Conservation (phyloP, 495 filamentous ascomycete genomes). For the Aspergillus saccharolyticus region DNA sequence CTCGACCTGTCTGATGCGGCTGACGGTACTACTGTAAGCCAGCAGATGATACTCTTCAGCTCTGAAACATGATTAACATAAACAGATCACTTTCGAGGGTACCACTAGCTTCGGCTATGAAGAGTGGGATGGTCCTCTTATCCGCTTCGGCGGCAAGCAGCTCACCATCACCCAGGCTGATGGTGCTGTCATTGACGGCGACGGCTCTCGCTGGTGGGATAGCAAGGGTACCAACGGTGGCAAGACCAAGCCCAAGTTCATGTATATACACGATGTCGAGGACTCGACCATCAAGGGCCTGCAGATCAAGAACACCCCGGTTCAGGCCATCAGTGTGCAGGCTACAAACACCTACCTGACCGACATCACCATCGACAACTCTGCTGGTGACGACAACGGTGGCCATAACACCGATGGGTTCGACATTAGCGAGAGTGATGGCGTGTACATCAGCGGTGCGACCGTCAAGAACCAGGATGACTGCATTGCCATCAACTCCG, state of each 20-base stretch:
- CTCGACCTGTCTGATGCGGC: slow-evolving; percentile 47
- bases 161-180: slow-evolving; percentile 40
- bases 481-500: slow-evolving; percentile 60
- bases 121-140: slow-evolving; percentile 49
- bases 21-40: slow-evolving; percentile 36
- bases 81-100: slow-evolving; percentile 46
- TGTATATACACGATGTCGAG: slow-evolving; percentile 45
- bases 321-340: slow-evolving; percentile 58
- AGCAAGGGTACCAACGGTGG: slow-evolving; percentile 49
- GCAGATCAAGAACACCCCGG: slow-evolving; percentile 54
- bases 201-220: slow-evolving; percentile 51
- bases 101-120: slow-evolving; percentile 50
- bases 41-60: neutral
- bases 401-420: slow-evolving; percentile 67
- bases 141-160: slow-evolving; percentile 40
- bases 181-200: slow-evolving; percentile 40
- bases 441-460: slow-evolving; percentile 50
- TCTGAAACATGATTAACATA: neutral
- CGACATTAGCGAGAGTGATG: slow-evolving; percentile 49
- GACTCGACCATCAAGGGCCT: slow-evolving; percentile 40
- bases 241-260: slow-evolving; percentile 55
- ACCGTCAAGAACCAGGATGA: slow-evolving; percentile 59
- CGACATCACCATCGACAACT: slow-evolving; percentile 56
- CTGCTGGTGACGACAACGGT: slow-evolving; percentile 44
- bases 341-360: slow-evolving; percentile 44